Evolutionary conservation across 75 land plant genomes (phyloP).

Genomic region (Selaginella tamariscina): DNA sequence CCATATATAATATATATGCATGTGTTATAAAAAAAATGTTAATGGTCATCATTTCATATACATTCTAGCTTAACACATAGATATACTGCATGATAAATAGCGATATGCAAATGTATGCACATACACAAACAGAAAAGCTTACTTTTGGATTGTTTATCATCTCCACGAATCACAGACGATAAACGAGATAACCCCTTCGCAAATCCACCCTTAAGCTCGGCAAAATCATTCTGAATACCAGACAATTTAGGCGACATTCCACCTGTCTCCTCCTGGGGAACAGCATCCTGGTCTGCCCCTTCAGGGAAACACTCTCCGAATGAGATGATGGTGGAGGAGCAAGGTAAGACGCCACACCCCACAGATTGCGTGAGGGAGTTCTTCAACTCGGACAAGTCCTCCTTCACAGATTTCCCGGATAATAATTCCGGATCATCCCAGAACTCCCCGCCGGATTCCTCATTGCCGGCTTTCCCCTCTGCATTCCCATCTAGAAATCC

Average conservation of each 20-base stretch:
- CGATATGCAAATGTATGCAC: no score
- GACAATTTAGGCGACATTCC: conserved; percentile 16
- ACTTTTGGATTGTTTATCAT: conserved; percentile 14
- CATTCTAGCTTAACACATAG: no score
- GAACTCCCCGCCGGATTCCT: no score
- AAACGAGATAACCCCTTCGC: conserved; percentile 41
- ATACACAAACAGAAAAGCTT: no score
- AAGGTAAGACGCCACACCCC: conserved; percentile 82
- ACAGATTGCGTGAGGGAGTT: conserved; percentile 51
- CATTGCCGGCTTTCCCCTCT: neutral
- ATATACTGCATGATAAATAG: no score
- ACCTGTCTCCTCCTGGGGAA: conserved; percentile 11
- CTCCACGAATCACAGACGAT: conserved; percentile 38
- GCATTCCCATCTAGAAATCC: neutral
- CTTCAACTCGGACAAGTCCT: conserved; percentile 62
- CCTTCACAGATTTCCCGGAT: conserved; percentile 47
- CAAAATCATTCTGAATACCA: conserved; percentile 66
- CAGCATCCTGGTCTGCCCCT: no score
- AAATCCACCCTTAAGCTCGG: conserved; percentile 50
- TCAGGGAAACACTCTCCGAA: neutral
- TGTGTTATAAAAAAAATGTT: no score
- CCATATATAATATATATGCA: no score
- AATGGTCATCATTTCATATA: no score
- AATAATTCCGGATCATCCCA: neutral
- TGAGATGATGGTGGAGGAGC: conserved; percentile 50